phyloP scores from a whole-genome alignment of 768 basidiomycete species.

The Inosperma sp. region DNA sequence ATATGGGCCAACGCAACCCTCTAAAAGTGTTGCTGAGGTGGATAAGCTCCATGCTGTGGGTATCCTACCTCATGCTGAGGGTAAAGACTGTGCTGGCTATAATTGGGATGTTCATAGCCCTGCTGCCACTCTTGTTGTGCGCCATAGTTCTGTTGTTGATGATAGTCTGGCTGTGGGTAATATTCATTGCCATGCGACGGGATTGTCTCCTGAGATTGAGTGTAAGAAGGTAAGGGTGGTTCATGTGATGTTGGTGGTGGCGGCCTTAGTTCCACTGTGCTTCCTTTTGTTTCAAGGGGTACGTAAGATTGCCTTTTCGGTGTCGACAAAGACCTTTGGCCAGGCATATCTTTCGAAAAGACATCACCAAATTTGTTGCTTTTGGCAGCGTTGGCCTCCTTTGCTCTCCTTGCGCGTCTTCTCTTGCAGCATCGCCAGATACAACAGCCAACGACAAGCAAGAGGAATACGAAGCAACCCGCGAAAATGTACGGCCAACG shows the following conservation, averaged over 20 bases:
- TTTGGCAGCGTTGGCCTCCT: conserved; percentile 8
- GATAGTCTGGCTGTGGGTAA: neutral
- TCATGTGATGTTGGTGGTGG: neutral
- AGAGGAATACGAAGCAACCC: conserved; percentile 51
- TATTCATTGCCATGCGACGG: neutral
- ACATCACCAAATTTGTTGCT: conserved; percentile 12
- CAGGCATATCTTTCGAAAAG: conserved; percentile 18
- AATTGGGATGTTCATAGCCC: neutral
- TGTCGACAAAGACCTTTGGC: conserved; percentile 1
- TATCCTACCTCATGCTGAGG: neutral
- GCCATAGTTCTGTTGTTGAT: neutral
- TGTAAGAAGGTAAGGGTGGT: neutral
- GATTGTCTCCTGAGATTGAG: too few species aligned
- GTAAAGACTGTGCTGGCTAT: neutral
- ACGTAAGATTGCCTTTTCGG: conserved; percentile 28
- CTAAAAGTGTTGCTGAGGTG: conserved; percentile 3
- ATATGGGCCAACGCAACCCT: neutral
- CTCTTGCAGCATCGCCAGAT: conserved; percentile 61
- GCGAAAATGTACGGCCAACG: conserved; percentile 70
- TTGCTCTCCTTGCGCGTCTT: conserved; percentile 21
- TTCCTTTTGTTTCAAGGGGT: conserved; percentile 27
- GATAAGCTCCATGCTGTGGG: neutral
- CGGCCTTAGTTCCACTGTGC: conserved; percentile 14
- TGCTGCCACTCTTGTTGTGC: neutral
- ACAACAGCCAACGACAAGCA: conserved; percentile 43